These are phyloP conservation scores for Fusarium sarcochroum DNA, from an alignment of 2,329 filamentous ascomycete species.

Conservation along the genomic window DNA sequence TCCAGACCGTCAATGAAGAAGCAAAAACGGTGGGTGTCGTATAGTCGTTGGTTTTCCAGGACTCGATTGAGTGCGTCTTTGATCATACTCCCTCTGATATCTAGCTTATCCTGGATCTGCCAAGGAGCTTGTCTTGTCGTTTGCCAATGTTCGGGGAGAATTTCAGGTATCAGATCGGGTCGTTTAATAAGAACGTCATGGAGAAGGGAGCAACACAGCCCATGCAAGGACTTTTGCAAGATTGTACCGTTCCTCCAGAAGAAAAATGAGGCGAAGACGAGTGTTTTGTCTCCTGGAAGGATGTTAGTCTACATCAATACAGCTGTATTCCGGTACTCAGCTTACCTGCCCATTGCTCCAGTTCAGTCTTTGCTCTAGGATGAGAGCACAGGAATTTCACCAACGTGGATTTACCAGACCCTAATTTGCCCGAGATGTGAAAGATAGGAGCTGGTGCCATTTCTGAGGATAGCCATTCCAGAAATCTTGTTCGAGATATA, in stretches of 20 bases:
- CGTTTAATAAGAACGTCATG: rapidly evolving
- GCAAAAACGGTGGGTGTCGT: rapidly evolving
- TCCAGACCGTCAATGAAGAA: neutral
- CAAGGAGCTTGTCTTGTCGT: rapidly evolving
- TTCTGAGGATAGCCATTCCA: no score
- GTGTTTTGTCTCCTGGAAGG: neutral
- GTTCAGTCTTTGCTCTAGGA: rapidly evolving
- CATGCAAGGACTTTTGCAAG: neutral
- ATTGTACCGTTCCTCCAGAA: neutral
- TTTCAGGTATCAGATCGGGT: neutral
- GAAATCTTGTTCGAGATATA: no score
- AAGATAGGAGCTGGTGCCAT: no score
- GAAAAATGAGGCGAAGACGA: neutral
- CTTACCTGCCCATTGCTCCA: neutral
- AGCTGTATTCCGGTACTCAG: no score
- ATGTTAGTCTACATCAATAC: neutral
- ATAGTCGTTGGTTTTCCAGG: rapidly evolving
- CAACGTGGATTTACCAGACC: no score
- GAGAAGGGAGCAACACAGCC: rapidly evolving
- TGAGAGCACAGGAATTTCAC: no score
- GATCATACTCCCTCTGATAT: rapidly evolving
- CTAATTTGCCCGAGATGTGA: no score
- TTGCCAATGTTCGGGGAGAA: rapidly evolving
- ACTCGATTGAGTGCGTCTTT: rapidly evolving
- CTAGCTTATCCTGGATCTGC: rapidly evolving